Evolutionary conservation across 2,329 filamentous ascomycete genomes (phyloP).

Genomic region (Penicillium sp.): DNA sequence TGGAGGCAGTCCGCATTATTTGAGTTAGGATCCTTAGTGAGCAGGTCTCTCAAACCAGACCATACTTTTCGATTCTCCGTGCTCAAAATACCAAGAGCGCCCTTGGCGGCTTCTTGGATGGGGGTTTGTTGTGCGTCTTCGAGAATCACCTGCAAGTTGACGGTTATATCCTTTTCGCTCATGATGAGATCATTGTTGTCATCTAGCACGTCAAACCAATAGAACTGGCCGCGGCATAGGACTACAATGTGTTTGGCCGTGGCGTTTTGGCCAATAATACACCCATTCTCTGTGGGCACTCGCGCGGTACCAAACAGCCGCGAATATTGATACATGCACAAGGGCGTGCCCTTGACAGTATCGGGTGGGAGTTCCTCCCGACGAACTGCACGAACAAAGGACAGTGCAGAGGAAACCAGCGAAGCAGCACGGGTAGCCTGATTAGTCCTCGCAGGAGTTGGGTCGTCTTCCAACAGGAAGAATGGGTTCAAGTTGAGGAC

Average conservation of each 20-base stretch:
- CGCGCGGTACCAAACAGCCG: slow-evolving; percentile 90
- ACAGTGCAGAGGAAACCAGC: slow-evolving; percentile 80
- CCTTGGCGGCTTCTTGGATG: slow-evolving; percentile 92
- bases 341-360: slow-evolving; percentile 72
- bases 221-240: slow-evolving; percentile 91
- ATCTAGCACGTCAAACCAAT: slow-evolving; percentile 98
- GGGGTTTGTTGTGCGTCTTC: slow-evolving; percentile 86
- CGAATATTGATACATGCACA: slow-evolving; percentile 99
- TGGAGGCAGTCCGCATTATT: slow-evolving; percentile 96
- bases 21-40: slow-evolving; percentile 79
- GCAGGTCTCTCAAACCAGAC: slow-evolving; percentile 83
- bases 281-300: slow-evolving; percentile 90
- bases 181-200: slow-evolving; percentile 94
- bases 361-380: slow-evolving; percentile 92
- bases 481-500: slow-evolving; percentile 97
- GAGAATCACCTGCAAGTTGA: slow-evolving; percentile 88
- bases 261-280: slow-evolving; percentile 91
- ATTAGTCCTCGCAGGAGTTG: slow-evolving; percentile 91
- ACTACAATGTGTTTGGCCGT: slow-evolving; percentile 91
- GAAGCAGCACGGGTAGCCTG: slow-evolving; percentile 94
- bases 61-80: slow-evolving; percentile 96
- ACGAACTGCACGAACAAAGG: slow-evolving; percentile 88
- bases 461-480: slow-evolving; percentile 95
- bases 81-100: slow-evolving; percentile 85
- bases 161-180: slow-evolving; percentile 86